A percentile compares a stretch with the other conserved stretches of the same genome.
Conservation (phyloP, 2,329 filamentous ascomycete genomes). For the Macrophomina tecta region DNA sequence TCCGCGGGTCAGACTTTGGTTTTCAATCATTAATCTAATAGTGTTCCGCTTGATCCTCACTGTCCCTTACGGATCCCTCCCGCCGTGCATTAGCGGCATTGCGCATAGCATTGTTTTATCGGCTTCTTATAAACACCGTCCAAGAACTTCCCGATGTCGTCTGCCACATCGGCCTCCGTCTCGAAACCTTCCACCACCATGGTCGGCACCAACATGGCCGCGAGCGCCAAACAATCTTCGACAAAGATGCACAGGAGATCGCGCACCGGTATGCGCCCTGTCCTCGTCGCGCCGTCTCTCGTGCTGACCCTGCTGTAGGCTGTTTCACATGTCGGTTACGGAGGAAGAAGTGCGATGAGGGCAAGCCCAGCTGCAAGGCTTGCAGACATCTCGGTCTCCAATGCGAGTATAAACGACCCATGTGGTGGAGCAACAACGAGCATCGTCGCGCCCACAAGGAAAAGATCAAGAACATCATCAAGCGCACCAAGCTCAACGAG, state of each 20-base stretch:
- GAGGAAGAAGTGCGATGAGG: conserved; percentile 74
- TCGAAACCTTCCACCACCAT: conserved; percentile 56
- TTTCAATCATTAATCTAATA: conserved; percentile 52
- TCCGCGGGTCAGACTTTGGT: conserved; percentile 57
- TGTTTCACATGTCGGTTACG: conserved; percentile 72
- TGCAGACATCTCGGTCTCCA: conserved; percentile 76
- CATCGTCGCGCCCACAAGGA: conserved; percentile 88
- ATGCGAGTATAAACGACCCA: conserved; percentile 95
- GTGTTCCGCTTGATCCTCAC: conserved; percentile 48
- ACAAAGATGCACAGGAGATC: conserved; percentile 92
- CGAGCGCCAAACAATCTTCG: conserved; percentile 67
- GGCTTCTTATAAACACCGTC: conserved; percentile 47
- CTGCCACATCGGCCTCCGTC: conserved; percentile 37
- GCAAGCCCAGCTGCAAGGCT: conserved; percentile 67
- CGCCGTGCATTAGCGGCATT: conserved; percentile 49
- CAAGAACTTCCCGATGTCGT: conserved; percentile 56
- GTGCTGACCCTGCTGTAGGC: conserved; percentile 54
- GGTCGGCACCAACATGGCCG: conserved; percentile 55
- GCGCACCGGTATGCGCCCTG: conserved; percentile 72
- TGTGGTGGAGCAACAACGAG: conserved; percentile 97
- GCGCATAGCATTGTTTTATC: conserved; percentile 47
- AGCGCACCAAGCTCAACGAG: conserved; percentile 91
- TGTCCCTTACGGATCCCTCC: conserved; percentile 50
- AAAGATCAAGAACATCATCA: conserved; percentile 95
- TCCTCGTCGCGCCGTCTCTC: conserved; percentile 27